Conservation (phyloP, 768 basidiomycete genomes). For the Mycena kentingensis region DNA sequence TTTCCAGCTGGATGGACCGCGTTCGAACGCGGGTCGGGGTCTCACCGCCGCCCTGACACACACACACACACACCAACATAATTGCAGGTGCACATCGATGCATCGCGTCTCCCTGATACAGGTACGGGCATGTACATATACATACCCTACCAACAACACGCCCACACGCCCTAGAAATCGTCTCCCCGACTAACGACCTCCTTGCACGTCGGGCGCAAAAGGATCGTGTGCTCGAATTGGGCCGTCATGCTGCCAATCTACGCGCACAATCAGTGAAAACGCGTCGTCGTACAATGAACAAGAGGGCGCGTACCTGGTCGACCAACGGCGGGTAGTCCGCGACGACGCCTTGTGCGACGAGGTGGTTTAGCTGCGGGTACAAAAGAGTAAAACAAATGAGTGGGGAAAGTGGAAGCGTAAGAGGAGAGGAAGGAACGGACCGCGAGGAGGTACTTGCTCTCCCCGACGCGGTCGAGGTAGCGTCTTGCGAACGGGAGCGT, state of each 20-base stretch:
- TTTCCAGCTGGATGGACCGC: no score
- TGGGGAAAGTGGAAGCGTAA: no score
- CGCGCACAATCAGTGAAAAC: neutral
- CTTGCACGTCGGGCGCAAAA: constrained; percentile 82
- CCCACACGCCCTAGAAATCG: constrained; percentile 71
- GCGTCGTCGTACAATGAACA: constrained; percentile 42
- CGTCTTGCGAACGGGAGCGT: constrained; percentile 94
- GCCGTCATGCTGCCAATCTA: constrained; percentile 24
- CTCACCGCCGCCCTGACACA: no score
- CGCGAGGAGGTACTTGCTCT: constrained; percentile 90
- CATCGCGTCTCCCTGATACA: no score
- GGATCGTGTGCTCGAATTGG: constrained; percentile 70
- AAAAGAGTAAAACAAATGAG: constrained; percentile 1
- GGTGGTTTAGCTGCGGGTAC: constrained; percentile 70
- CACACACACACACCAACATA: no score
- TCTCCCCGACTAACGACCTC: constrained; percentile 85
- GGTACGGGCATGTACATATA: no score
- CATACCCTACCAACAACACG: no score
- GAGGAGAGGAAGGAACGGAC: constrained; percentile 51
- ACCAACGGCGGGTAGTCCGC: constrained; percentile 91
- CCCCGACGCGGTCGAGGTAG: constrained; percentile 90
- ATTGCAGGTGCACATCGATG: no score
- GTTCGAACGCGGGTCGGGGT: no score
- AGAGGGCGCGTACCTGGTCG: constrained; percentile 87
- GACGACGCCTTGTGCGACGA: constrained; percentile 87